A percentile compares a stretch with the other conserved stretches of the same genome.
Conservation (phyloP, 306 rosid species). For the Quercus gilva region DNA sequence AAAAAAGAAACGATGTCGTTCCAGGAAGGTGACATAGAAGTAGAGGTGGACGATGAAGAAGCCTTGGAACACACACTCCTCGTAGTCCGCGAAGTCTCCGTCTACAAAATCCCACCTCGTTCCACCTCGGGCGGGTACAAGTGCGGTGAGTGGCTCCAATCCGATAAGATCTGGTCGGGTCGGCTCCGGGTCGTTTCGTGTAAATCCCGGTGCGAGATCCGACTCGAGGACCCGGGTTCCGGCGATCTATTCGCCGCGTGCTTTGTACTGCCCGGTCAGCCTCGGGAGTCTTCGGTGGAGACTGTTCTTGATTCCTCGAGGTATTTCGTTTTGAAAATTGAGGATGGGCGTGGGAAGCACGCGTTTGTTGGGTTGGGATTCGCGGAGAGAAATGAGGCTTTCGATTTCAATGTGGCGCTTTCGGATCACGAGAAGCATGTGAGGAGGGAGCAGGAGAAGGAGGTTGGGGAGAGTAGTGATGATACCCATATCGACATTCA, state of each 20-base stretch:
- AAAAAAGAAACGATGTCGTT: constrained; percentile 70
- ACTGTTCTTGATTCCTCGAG: constrained; percentile 95
- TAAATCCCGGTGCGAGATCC: constrained; percentile 95
- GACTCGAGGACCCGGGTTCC: constrained; percentile 86
- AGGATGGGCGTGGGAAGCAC: constrained; percentile 91
- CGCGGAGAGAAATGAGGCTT: constrained; percentile 89
- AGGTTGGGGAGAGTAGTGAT: constrained; percentile 43
- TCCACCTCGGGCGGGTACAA: constrained; percentile 73
- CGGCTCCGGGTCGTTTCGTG: constrained; percentile 91
- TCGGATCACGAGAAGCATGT: constrained; percentile 97
- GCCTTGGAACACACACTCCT: constrained; percentile 92
- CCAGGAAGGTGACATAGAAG: not conserved
- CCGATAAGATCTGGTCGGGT: constrained; percentile 98
- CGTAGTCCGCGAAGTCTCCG: constrained; percentile 93
- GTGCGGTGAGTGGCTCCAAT: constrained; percentile 99
- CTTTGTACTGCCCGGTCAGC: constrained; percentile 76
- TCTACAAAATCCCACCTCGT: constrained; percentile 94
- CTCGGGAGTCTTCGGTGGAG: constrained; percentile 77
- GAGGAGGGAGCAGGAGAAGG: constrained; percentile 76
- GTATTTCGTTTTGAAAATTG: constrained; percentile 95
- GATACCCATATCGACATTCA: constrained; percentile 85
- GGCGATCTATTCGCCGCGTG: constrained; percentile 96
- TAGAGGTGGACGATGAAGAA: constrained; percentile 62
- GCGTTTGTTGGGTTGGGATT: constrained; percentile 94
- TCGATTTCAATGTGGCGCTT: constrained; percentile 93